phyloP scores from a whole-genome alignment of 805 yeast genomes.

The Yarrowia bubula region DNA sequence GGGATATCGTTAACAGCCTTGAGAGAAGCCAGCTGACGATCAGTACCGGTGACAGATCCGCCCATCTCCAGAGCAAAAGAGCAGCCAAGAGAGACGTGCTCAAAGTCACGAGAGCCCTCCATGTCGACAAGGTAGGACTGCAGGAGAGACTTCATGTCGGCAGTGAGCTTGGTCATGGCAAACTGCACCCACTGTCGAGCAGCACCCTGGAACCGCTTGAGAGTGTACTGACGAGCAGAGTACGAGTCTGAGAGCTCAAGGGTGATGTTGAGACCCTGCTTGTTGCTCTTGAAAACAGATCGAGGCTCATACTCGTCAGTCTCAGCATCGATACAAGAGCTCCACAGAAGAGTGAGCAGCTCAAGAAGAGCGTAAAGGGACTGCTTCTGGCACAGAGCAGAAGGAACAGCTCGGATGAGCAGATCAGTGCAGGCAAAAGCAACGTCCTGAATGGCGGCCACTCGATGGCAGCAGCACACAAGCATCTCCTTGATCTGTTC shows the following conservation, averaged over 20 bases:
- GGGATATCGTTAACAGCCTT: slow-evolving; percentile 39
- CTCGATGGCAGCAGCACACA: slow-evolving; percentile 73
- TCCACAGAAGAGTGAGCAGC: slow-evolving; percentile 70
- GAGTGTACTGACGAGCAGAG: slow-evolving; percentile 68
- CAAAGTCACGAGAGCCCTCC: slow-evolving; percentile 40
- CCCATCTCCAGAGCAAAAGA: slow-evolving; percentile 91
- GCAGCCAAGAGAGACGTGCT: slow-evolving; percentile 70
- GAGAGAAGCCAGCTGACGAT: slow-evolving; percentile 60
- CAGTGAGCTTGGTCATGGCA: slow-evolving; percentile 57
- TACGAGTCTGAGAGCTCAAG: slow-evolving; percentile 71
- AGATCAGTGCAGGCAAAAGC: slow-evolving; percentile 76
- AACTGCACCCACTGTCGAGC: slow-evolving; percentile 67
- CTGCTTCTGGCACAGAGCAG: slow-evolving; percentile 69
- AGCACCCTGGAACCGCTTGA: slow-evolving; percentile 54
- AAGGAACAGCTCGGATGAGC: slow-evolving; percentile 65
- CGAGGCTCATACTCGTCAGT: slow-evolving; percentile 81
- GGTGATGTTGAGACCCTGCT: slow-evolving; percentile 48
- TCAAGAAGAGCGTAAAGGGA: slow-evolving; percentile 80
- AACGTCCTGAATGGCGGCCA: slow-evolving; percentile 67
- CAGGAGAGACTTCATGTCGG: slow-evolving; percentile 74
- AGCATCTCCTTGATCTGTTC: slow-evolving; percentile 67
- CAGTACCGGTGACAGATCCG: slow-evolving; percentile 62
- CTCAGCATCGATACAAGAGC: slow-evolving; percentile 79
- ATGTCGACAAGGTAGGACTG: slow-evolving; percentile 67
- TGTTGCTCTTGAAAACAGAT: slow-evolving; percentile 54